phyloP scores from a whole-genome alignment of 495 filamentous ascomycete species.

The Aspergillus avenaceus region DNA sequence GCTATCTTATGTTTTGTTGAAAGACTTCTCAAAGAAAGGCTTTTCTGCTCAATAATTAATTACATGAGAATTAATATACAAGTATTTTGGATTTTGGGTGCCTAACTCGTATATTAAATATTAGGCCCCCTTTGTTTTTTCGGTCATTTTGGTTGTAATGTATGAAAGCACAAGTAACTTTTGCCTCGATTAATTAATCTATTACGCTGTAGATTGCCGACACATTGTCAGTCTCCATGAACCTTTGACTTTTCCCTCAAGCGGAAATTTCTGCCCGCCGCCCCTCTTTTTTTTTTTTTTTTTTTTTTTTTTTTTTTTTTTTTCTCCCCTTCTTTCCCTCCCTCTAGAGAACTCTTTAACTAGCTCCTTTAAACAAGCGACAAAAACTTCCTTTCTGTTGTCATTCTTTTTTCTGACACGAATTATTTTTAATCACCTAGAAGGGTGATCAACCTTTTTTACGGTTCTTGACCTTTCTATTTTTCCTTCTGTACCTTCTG shows the following conservation, averaged over 20 bases:
- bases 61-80: no score
- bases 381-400: neutral
- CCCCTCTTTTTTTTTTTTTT: slow-evolving; percentile 11
- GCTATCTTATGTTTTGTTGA: no score
- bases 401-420: slow-evolving; percentile 4
- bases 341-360: no score
- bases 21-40: no score
- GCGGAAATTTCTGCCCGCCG: slow-evolving; percentile 26
- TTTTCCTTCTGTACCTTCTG: slow-evolving; percentile 1
- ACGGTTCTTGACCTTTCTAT: slow-evolving; percentile 4
- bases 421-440: slow-evolving; percentile 13
- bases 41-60: no score
- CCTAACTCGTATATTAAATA: no score
- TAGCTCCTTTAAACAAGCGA: neutral
- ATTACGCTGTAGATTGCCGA: neutral
- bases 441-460: neutral
- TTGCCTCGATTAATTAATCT: neutral
- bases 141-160: no score
- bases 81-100: no score
- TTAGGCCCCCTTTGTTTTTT: no score
- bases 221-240: neutral
- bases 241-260: slow-evolving; percentile 7
- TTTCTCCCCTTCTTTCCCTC: slow-evolving; percentile 6
- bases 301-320: slow-evolving; percentile 1
- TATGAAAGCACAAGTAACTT: no score